phyloP scores from a whole-genome alignment of 1,139 yeast genomes.

The Hyphopichia burtonii region DNA sequence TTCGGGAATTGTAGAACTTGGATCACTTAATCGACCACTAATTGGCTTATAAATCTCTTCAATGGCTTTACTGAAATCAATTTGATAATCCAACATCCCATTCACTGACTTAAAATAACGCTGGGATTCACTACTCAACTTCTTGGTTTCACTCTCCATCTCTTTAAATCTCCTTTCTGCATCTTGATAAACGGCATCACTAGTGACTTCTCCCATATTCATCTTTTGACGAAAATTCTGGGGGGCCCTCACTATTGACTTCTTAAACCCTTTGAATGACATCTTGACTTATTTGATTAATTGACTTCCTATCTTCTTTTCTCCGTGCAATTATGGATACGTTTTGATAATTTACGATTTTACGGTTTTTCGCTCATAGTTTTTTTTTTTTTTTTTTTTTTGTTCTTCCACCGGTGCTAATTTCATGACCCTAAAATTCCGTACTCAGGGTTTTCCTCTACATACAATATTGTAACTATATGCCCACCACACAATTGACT shows the following conservation, averaged over 20 bases:
- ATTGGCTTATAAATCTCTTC: conserved; percentile 97
- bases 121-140: conserved; percentile 84
- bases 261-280: conserved; percentile 94
- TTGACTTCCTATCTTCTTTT: too few species aligned
- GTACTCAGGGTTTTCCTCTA: too few species aligned
- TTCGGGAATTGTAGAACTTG: conserved; percentile 79
- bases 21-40: conserved; percentile 87
- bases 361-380: too few species aligned
- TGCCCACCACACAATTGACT: too few species aligned
- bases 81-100: conserved; percentile 90
- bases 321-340: too few species aligned
- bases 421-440: too few species aligned
- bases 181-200: conserved; percentile 86
- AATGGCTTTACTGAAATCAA: conserved; percentile 89
- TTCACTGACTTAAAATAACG: conserved; percentile 88
- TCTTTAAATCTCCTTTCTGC: conserved; percentile 96
- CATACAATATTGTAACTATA: too few species aligned
- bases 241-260: conserved; percentile 84
- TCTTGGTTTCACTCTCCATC: conserved; percentile 84
- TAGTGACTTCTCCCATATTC: conserved; percentile 82
- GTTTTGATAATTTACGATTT: too few species aligned
- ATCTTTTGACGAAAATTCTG: conserved; percentile 74
- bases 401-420: too few species aligned
- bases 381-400: too few species aligned
- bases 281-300: conserved; percentile 28